Base-by-base conservation (phyloP, 2,329 filamentous ascomycete species). In the Alternaria dauci region DNA sequence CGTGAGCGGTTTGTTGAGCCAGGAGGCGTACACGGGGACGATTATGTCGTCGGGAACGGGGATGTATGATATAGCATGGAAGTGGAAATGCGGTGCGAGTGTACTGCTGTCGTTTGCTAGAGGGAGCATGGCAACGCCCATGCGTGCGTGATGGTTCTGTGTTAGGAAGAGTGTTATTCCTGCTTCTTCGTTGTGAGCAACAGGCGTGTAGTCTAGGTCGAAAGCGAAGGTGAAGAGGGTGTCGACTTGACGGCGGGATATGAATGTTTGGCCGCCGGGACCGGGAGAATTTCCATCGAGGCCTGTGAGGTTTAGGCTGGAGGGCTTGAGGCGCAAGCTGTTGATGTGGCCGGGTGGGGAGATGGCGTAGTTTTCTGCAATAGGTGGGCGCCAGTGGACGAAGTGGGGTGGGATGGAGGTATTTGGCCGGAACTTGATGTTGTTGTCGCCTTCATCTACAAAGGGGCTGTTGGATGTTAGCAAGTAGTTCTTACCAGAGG, bases 131-230 rank as follows among this genome's bases (percentile, higher is more conserved):
- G 74, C 67, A 8, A 79, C 55, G n/a, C 78, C 77, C 9, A 87
- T 67, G 42, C 86, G 82, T 8, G 84, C 73, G 52, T 87, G 85
- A 59, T 86, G 82, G 62, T 83, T 61, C 36, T 75, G 67, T 0
- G 82, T 86, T 34, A 87, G 74, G 68, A 87, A 87, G 0, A 82
- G 77, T 0, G 82, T 82, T 5, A 87, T 75, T 0, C 86, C 86
- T 1, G 84, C 82, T 69, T 88, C 85, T 59, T 85, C 81, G 1
- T 80, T 79, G 0, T 70, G 46, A 0, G 59, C 59, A 0, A 70
- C 70, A 0, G 84, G 81, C 0, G 68, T 56, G 65, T 83, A 87
- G 8, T 78, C 73, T 0, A 87, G 52, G 56, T 84, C 78, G 3
- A 85, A 80, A 46, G 75, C 79, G 69, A 80, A 88, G 0, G 76